Conservation (phyloP, 2,329 filamentous ascomycete genomes). For the Epicoccum nigrum region DNA sequence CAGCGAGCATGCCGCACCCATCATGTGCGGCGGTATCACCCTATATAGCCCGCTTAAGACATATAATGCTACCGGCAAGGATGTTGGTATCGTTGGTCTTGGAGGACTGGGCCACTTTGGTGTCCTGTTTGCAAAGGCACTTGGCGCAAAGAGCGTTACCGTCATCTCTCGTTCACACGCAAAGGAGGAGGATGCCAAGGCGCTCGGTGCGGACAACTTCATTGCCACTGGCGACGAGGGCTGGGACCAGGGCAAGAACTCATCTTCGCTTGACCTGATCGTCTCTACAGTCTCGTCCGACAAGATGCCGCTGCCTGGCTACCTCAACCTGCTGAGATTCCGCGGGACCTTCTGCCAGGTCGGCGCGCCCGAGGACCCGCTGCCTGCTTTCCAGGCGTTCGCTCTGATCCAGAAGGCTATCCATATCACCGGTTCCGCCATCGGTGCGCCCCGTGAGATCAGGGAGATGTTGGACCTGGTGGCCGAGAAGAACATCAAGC, state of each 20-base stretch:
- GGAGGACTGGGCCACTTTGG: slow-evolving; percentile 78
- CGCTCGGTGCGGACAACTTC: slow-evolving; percentile 66
- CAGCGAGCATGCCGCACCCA: slow-evolving; percentile 68
- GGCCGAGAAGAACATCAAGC: slow-evolving; percentile 62
- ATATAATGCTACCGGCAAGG: slow-evolving; percentile 77
- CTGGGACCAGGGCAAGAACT: slow-evolving; percentile 63
- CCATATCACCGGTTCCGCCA: slow-evolving; percentile 33
- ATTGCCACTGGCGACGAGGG: slow-evolving; percentile 64
- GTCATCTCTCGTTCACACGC: slow-evolving; percentile 65
- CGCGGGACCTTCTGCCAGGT: slow-evolving; percentile 70
- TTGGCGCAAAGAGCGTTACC: slow-evolving; percentile 71
- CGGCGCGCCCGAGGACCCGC: slow-evolving; percentile 64
- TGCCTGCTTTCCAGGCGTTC: slow-evolving; percentile 59
- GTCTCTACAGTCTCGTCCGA: slow-evolving; percentile 60
- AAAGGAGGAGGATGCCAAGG: slow-evolving; percentile 66
- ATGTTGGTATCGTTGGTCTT: slow-evolving; percentile 74
- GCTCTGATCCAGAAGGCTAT: slow-evolving; percentile 51
- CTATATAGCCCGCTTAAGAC: slow-evolving; percentile 77
- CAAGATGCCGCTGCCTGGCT: slow-evolving; percentile 62
- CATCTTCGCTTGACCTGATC: slow-evolving; percentile 62
- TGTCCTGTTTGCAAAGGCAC: slow-evolving; percentile 71
- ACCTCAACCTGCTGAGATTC: slow-evolving; percentile 64
- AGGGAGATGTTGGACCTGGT: slow-evolving; percentile 60
- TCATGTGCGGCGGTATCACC: slow-evolving; percentile 84
- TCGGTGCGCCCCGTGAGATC: slow-evolving; percentile 33